Evolutionary conservation across 129 eudicot species (phyloP).

Genomic region (Artemisia argyi): DNA sequence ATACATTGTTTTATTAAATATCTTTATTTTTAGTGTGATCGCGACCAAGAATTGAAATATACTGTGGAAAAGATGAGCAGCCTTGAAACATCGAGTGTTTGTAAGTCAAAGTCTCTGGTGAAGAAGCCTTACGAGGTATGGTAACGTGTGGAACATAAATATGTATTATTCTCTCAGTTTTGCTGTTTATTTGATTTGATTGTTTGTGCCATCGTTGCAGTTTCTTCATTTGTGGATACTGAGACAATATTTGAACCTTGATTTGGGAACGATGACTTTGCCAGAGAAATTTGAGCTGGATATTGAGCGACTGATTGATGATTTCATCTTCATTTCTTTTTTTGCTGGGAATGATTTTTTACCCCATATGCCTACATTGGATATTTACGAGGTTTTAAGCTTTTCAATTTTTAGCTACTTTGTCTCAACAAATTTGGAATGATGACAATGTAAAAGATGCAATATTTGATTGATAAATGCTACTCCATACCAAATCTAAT

Average conservation of each 20-base stretch:
- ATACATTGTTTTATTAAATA: not conserved
- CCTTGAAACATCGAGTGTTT: not conserved
- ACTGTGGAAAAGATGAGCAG: not conserved
- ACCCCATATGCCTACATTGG: conserved; percentile 63
- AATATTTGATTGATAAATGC: not conserved
- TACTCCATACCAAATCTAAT: too few species aligned
- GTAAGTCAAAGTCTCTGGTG: not conserved
- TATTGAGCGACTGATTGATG: conserved; percentile 51
- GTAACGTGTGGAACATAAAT: conserved; percentile 7
- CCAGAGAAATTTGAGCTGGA: conserved; percentile 41
- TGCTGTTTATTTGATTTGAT: not conserved
- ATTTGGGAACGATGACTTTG: conserved; percentile 29
- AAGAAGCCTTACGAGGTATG: conserved; percentile 47
- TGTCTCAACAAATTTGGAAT: not conserved
- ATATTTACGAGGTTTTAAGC: conserved; percentile 54
- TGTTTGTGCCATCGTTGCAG: conserved; percentile 28
- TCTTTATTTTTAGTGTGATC: conserved; percentile 4
- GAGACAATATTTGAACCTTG: conserved; percentile 56
- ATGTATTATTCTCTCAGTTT: too few species aligned
- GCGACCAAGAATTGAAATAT: not conserved
- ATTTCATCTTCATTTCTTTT: conserved; percentile 62
- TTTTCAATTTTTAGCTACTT: not conserved
- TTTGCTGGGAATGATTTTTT: conserved; percentile 70
- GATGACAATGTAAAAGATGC: not conserved
- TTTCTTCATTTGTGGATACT: conserved; percentile 61